phyloP scores from a whole-genome alignment of 2,329 filamentous ascomycete species.

The Gyromitra esculenta region DNA sequence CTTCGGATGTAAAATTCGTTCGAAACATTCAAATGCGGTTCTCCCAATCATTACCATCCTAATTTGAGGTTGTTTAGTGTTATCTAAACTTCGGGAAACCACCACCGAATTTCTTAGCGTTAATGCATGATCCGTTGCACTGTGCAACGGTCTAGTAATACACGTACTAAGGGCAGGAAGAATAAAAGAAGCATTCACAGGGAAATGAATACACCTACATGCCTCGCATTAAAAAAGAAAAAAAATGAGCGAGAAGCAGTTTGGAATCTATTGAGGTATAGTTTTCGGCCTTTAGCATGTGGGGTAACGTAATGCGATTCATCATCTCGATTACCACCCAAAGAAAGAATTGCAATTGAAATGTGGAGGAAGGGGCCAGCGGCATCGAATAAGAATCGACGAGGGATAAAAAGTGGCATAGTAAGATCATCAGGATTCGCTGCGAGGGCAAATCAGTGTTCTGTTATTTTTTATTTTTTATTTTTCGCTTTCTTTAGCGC shows the following conservation, averaged over 20 bases:
- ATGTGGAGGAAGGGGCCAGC: slow-evolving; percentile 13
- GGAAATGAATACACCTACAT: slow-evolving; percentile 3
- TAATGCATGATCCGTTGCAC: slow-evolving; percentile 9
- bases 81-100: slow-evolving; percentile 6
- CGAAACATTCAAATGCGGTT: slow-evolving; percentile 1
- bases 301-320: slow-evolving; percentile 18
- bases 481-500: background rate
- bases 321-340: slow-evolving; percentile 20
- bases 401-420: slow-evolving; percentile 19
- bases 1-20: background rate
- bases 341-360: slow-evolving; percentile 13
- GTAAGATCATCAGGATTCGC: slow-evolving; percentile 29
- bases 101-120: slow-evolving; percentile 6
- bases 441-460: slow-evolving; percentile 9
- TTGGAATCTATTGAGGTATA: slow-evolving; percentile 11
- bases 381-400: slow-evolving; percentile 33
- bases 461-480: slow-evolving; percentile 4
- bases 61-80: slow-evolving; percentile 12
- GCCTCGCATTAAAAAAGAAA: slow-evolving; percentile 2
- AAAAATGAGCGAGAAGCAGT: slow-evolving; percentile 8
- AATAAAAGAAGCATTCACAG: slow-evolving; percentile 20
- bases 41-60: slow-evolving; percentile 17
- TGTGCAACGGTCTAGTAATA: slow-evolving; percentile 25
- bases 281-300: slow-evolving; percentile 2
- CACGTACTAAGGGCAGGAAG: background rate